These are phyloP conservation scores for Gymnopilus dilepis DNA, from an alignment of 768 basidiomycete genomes.

Conservation along the genomic window DNA sequence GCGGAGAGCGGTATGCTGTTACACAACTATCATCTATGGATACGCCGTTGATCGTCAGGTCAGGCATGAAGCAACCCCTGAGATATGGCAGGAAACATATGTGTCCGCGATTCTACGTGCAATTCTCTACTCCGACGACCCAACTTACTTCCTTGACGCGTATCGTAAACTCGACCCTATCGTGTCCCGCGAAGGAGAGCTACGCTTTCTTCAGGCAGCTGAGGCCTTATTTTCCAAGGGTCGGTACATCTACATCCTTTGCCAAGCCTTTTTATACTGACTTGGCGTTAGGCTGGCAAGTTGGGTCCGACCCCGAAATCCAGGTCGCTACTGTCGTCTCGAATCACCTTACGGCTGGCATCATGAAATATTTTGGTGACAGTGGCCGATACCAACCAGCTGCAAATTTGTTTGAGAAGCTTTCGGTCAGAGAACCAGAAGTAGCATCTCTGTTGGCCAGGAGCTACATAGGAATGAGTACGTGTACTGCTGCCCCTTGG, in stretches of 20 bases:
- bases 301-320: constrained; percentile 97
- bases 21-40: not conserved
- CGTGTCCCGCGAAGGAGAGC: constrained; percentile 84
- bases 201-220: constrained; percentile 88
- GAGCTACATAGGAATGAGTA: constrained; percentile 97
- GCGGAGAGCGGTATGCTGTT: constrained; percentile 84
- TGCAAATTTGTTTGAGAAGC: constrained; percentile 93
- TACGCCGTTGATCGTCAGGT: constrained; percentile 5
- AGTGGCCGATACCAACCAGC: constrained; percentile 86
- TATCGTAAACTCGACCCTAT: constrained; percentile 97
- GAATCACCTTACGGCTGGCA: constrained; percentile 93
- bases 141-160: constrained; percentile 87
- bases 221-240: constrained; percentile 91
- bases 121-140: constrained; percentile 95
- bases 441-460: constrained; percentile 85
- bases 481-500: constrained; percentile 36
- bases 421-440: constrained; percentile 86
- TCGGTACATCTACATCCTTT: not conserved
- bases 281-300: constrained; percentile 84
- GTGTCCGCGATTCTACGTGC: constrained; percentile 90
- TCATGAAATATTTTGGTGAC: constrained; percentile 97
- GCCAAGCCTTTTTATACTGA: too few species aligned
- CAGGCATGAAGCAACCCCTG: constrained; percentile 88
- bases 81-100: constrained; percentile 98
- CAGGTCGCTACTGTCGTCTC: constrained; percentile 97